These are phyloP conservation scores for Leccinum uliginosum DNA, from an alignment of 768 basidiomycete species.

Conservation along the genomic window DNA sequence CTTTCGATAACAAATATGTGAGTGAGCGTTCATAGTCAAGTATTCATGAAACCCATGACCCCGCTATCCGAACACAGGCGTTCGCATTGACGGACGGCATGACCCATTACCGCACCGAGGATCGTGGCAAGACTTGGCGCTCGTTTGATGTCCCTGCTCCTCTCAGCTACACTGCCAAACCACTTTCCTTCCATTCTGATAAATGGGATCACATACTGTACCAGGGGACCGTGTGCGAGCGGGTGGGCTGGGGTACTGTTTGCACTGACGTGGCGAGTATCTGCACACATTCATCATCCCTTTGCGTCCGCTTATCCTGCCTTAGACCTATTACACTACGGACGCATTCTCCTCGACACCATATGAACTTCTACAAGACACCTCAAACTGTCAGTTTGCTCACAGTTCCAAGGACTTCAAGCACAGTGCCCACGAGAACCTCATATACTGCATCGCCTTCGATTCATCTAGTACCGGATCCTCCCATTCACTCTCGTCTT, in stretches of 20 bases:
- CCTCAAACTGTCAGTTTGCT: conserved; percentile 82
- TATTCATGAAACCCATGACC: conserved; percentile 1
- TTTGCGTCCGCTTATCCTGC: conserved; percentile 5
- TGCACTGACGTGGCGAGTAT: conserved; percentile 69
- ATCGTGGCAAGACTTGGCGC: conserved; percentile 87
- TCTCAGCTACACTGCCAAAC: conserved; percentile 42
- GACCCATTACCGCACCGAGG: conserved; percentile 83
- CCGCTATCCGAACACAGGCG: conserved; percentile 46
- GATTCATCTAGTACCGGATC: conserved; percentile 50
- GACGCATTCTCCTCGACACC: conserved; percentile 70
- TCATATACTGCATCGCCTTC: conserved; percentile 89
- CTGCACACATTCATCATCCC: background rate
- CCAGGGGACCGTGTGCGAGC: conserved; percentile 66
- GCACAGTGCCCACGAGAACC: conserved; percentile 64
- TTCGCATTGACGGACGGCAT: conserved; percentile 76
- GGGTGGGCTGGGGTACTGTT: conserved; percentile 44
- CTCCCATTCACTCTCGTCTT: conserved; percentile 46
- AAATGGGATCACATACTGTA: conserved; percentile 76
- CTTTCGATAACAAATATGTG: conserved; percentile 75
- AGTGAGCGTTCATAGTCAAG: conserved; percentile 19
- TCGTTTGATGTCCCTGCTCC: conserved; percentile 66
- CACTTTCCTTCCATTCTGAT: conserved; percentile 87
- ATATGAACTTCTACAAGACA: conserved; percentile 60
- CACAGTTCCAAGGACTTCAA: conserved; percentile 83
- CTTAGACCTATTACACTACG: conserved; percentile 86